Evolutionary conservation across 2,329 filamentous ascomycete genomes (phyloP), one percentile per base, ranked within the genome.

Genomic region (Rhinocladiella similis): DNA sequence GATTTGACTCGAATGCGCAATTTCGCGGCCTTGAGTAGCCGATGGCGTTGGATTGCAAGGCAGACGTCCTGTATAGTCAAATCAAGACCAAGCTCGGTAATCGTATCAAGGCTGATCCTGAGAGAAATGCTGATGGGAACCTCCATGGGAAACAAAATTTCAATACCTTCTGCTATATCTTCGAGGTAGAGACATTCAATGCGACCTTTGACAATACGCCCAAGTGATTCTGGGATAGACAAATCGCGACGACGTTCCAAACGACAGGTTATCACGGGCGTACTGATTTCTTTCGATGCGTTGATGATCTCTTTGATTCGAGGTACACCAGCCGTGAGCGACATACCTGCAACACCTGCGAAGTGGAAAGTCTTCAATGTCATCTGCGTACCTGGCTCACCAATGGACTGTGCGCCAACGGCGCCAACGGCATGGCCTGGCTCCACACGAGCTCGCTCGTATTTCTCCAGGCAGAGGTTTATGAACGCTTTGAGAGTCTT

Each of bases 261-360:
- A 4, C 97, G 80, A 68, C 94, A 97, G 5, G 84, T 86, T 65
- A 99, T 96, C 69, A 99, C 88, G 0, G 94, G 94, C 0, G 94
- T 99, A 72, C 89, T 95, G 73, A 99, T 99, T 48, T 80, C 79
- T 71, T 91, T 96, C 7, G 91, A 96, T 5, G 94, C 94, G 75
- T 99, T 99, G 85, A 99, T 99, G 65, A 99, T 99, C 80, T 99
- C 94, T 77, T 99, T 99, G 79, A 99, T 99, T 86, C 94, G 93
- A 1, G 94, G 94, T 5, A 99, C 94, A 89, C 94, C 94, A 70
- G 97, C 91, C 0, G 94, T 99, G 70, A 99, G 96, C 82, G 91
- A 96, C 94, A 99, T 97, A 72, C 93, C 93, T 42, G 94, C 94
- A 62, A 99, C 94, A 89, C 94, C 94, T 70, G 94, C 94, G 79